These are phyloP conservation scores for Neonectria coccinea DNA, from an alignment of 2,329 filamentous ascomycete species.

Conservation along the genomic window DNA sequence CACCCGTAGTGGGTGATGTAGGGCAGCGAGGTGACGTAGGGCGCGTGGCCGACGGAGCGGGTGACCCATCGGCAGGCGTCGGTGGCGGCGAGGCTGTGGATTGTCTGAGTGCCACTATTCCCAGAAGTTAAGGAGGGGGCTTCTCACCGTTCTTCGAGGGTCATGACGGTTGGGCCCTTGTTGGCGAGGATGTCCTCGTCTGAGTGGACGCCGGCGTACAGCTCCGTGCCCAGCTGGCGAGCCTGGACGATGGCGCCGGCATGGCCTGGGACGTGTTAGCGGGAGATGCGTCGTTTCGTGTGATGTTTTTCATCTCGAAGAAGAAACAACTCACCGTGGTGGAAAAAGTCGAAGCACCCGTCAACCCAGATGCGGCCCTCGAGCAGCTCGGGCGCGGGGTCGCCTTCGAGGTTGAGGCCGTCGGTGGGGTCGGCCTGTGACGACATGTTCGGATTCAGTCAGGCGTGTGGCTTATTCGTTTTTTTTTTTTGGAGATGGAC, in stretches of 20 bases:
- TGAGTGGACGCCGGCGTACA: conserved; percentile 93
- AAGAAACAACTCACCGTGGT: conserved; percentile 75
- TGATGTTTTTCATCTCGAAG: no score
- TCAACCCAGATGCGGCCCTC: conserved; percentile 94
- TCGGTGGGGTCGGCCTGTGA: conserved; percentile 40
- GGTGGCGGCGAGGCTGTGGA: conserved; percentile 80
- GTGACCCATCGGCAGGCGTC: conserved; percentile 97
- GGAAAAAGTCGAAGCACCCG: conserved; percentile 99
- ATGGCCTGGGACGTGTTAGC: conserved; percentile 71
- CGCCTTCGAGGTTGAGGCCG: conserved; percentile 51
- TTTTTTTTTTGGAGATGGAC: neutral
- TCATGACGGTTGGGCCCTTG: conserved; percentile 99
- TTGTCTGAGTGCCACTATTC: no score
- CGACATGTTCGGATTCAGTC: conserved; percentile 28
- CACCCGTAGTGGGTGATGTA: conserved; percentile 98
- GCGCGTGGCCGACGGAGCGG: conserved; percentile 82
- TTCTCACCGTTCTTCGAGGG: conserved; percentile 80
- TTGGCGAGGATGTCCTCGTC: conserved; percentile 96
- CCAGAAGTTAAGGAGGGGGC: neutral
- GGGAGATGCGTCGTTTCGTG: neutral
- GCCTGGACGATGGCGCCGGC: conserved; percentile 97
- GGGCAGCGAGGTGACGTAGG: conserved; percentile 92
- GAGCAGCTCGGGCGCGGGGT: conserved; percentile 65
- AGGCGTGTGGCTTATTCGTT: no score
- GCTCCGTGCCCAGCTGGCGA: conserved; percentile 86